Percentiles rank a stretch among this genome's conserved stretches.
Evolutionary conservation across 768 basidiomycete genomes (phyloP).

Genomic region (Gloeostereum incarnatum): DNA sequence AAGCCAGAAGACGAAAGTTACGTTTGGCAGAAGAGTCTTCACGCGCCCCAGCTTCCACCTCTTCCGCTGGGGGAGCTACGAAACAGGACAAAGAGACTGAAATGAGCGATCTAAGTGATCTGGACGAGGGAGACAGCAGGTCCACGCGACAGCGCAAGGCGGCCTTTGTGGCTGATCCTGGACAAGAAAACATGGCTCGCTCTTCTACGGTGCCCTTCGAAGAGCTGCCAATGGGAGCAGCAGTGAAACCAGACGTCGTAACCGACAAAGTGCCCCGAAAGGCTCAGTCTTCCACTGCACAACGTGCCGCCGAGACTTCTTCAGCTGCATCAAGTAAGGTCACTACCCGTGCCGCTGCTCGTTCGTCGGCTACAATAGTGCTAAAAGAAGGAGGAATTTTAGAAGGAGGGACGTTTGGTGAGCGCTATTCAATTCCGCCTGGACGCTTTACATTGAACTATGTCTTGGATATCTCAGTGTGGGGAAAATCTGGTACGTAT

Average conservation of each 20-base stretch:
- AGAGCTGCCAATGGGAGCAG: not conserved
- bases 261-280: not conserved
- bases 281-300: not conserved
- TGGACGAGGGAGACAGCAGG: too few species aligned
- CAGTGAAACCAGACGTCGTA: not conserved
- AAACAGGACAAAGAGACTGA: not conserved
- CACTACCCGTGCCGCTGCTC: conserved; percentile 1
- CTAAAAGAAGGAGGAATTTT: conserved; percentile 25
- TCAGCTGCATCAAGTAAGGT: not conserved
- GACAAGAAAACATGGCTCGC: not conserved
- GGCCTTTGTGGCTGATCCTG: not conserved
- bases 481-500: conserved; percentile 69
- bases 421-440: too few species aligned
- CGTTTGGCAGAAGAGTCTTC: conserved; percentile 20
- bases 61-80: conserved; percentile 5
- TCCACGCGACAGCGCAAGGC: not conserved
- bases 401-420: conserved; percentile 21
- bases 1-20: conserved; percentile 37
- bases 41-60: conserved; percentile 13
- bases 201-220: not conserved
- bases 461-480: too few species aligned
- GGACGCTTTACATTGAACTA: too few species aligned
- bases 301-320: not conserved
- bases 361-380: conserved; percentile 20
- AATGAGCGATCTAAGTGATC: too few species aligned